A percentile compares a stretch with the other conserved stretches of the same genome.
Conservation (phyloP, 2,329 filamentous ascomycete species). For the Fusarium sp. region DNA sequence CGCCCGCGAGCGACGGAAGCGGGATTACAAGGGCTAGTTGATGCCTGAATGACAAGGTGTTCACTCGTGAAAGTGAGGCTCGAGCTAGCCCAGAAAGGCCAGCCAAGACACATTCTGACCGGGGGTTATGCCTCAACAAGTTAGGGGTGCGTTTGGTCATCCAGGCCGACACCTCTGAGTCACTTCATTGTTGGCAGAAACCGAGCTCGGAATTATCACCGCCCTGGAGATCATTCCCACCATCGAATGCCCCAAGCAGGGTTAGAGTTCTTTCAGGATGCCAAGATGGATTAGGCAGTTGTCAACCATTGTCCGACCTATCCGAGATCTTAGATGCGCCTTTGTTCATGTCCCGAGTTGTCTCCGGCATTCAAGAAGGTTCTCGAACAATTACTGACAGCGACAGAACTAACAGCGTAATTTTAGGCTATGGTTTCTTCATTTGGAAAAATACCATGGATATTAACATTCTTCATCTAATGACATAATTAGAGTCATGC, state of each 20-base stretch:
- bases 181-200: neutral
- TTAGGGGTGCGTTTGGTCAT: neutral
- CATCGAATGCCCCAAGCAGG: neutral
- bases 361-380: neutral
- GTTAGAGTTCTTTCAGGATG: neutral
- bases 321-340: neutral
- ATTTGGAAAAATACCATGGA: neutral
- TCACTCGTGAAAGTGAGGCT: slow-evolving; percentile 14
- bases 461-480: neutral
- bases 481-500: neutral
- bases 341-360: neutral
- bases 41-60: slow-evolving; percentile 19
- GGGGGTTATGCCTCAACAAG: neutral
- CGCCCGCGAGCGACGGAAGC: neutral
- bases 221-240: neutral
- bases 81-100: neutral
- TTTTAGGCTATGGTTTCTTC: neutral
- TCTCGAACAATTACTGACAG: neutral
- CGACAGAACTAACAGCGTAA: neutral
- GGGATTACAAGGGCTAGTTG: slow-evolving; percentile 23
- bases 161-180: neutral
- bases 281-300: neutral
- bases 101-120: neutral
- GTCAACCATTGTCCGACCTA: neutral
- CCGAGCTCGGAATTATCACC: neutral